Base-by-base conservation (phyloP, 2,329 filamentous ascomycete genomes). In the Fusarium coicis region DNA sequence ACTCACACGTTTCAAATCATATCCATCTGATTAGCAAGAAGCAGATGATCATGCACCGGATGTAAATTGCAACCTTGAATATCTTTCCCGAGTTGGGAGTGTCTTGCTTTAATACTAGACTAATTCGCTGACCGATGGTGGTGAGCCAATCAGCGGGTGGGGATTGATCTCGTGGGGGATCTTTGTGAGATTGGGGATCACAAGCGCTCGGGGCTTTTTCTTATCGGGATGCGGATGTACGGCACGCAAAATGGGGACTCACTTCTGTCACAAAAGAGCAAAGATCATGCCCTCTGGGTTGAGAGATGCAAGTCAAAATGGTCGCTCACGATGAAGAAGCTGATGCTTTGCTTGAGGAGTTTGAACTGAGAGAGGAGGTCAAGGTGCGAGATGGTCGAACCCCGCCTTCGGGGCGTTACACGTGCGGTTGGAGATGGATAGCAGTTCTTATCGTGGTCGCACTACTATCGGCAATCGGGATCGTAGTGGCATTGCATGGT, bases 301-400 rank as follows among this genome's bases (percentile, higher is more conserved):
- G 8, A 6, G 40, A 42, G 14, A 9, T 37, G 0, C 36, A 37
- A 36, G 36, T 23, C 60, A 57, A 14, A 5, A 67, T 67, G 64
- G 62, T 60, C 19, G 43, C 64, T 42, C 63, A 66, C 21, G 64
- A 52, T 53, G 64, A 67, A 37, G 62, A 67, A 47, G 64, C 62
- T 3, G 34, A 67, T 18, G 64, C 53, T 32, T 12, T 67, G 23
- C 44, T 67, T 14, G 62, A 67, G 16, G 28, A 67, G 19, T 58
- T 59, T 46, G 62, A 66, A 16, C 15, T 50, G 16, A 2, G 7
- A 12, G 52, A 60, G 11, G n/a, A 19, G 7, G 18, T 3, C 9
- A 14, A 18, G 8, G 18, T n/a, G 18, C 18, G 5, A 23, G 11
- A 53, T 5, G 19, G 10, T 46, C n/a, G 19, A 32, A 14, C 18